Evolutionary conservation across 129 eudicot genomes (phyloP).

Genomic region (Flaveria robusta): DNA sequence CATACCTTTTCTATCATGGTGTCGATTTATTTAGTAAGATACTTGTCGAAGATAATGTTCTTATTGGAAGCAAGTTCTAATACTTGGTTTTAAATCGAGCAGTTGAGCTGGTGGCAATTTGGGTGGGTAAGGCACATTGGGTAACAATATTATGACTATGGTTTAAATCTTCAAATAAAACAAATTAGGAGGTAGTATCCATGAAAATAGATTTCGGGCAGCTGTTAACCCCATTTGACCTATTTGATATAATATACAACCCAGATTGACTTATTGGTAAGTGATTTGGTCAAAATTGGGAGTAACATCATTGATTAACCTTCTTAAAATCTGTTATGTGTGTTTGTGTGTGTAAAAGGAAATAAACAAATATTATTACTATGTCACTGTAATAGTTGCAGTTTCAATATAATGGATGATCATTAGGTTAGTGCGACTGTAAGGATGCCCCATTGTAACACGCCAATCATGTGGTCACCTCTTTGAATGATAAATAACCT

Average conservation of each 20-base stretch:
- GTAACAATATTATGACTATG: not conserved
- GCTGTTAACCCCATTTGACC: not conserved
- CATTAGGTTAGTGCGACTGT: conserved; percentile 1
- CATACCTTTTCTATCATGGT: too few relatives aligned
- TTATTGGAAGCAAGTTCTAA: not conserved
- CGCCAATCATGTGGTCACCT: not conserved
- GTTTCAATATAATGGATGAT: conserved; percentile 14
- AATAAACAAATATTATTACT: not conserved
- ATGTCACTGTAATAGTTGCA: not conserved
- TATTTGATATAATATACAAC: not conserved
- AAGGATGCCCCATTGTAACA: not conserved
- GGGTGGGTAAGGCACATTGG: not conserved
- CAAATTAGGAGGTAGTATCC: not conserved
- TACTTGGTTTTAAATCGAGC: conserved; percentile 5
- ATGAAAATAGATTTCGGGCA: not conserved
- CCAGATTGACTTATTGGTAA: not conserved
- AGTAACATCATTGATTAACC: not conserved
- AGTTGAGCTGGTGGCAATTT: not conserved
- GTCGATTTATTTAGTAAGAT: not conserved
- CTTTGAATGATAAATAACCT: conserved; percentile 10
- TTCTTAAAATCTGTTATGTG: not conserved
- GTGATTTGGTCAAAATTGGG: not conserved
- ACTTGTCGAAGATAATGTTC: not conserved
- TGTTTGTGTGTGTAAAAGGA: not conserved
- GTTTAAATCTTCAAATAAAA: not conserved